Evolutionary conservation across 441 rosid species (phyloP).

Genomic region (Theobroma grandiflorum): DNA sequence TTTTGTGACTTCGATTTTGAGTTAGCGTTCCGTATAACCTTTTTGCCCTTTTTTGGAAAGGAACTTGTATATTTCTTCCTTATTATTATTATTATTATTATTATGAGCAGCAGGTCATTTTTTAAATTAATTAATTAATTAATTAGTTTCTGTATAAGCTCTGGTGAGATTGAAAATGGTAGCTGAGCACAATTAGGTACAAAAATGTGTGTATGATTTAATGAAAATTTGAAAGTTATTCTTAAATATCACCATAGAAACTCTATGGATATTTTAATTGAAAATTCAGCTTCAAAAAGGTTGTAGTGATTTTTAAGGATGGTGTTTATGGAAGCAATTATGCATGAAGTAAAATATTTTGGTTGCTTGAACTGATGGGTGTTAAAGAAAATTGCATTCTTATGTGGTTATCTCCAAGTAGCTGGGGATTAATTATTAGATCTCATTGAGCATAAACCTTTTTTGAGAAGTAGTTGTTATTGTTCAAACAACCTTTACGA

Average conservation of each 20-base stretch:
- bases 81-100: too few relatives aligned
- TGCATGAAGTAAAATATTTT: neutral
- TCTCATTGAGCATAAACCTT: neutral
- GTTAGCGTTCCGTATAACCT: neutral
- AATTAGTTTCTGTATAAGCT: neutral
- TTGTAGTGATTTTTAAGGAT: too few relatives aligned
- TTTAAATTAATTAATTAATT: too few relatives aligned
- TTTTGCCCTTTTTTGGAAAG: neutral
- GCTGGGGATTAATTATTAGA: neutral
- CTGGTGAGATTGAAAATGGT: neutral
- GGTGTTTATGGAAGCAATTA: neutral
- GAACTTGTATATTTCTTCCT: neutral
- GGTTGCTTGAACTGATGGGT: slow-evolving; percentile 1
- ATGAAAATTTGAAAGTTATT: neutral
- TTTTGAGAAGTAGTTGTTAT: neutral
- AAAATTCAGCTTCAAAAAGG: neutral
- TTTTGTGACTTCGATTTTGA: neutral
- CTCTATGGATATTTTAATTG: neutral
- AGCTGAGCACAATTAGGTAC: neutral
- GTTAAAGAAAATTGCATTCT: neutral
- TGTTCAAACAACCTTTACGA: neutral
- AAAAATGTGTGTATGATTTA: neutral
- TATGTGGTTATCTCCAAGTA: neutral
- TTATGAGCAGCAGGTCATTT: neutral
- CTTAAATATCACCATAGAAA: neutral